Percentiles rank a stretch among this genome's conserved stretches.
Evolutionary conservation across 768 basidiomycete species (phyloP).

Genomic region (Agaricus subrufescens): DNA sequence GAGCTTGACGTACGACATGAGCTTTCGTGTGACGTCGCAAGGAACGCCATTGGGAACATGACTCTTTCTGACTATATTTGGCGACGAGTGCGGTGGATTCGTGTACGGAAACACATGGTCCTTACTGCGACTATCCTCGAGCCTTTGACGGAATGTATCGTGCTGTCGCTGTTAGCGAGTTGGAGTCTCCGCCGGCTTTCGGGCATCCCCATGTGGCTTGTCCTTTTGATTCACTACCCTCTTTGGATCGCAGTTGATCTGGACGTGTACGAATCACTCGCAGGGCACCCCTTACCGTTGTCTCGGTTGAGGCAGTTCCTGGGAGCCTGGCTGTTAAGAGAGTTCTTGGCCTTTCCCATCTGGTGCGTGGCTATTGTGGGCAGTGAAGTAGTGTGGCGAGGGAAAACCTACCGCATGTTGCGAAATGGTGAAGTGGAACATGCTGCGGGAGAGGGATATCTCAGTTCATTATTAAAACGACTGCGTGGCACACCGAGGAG

Average conservation of each 20-base stretch:
- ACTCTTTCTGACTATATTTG: constrained; percentile 77
- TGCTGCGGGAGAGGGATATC: constrained; percentile 16
- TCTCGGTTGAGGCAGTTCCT: constrained; percentile 56
- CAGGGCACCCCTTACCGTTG: constrained; percentile 54
- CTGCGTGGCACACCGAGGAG: constrained; percentile 15
- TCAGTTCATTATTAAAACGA: constrained; percentile 21
- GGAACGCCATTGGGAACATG: constrained; percentile 89
- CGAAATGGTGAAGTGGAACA: constrained; percentile 65
- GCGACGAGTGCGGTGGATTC: constrained; percentile 93
- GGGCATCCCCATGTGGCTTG: constrained; percentile 48
- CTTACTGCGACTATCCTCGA: constrained; percentile 81
- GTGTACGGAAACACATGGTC: constrained; percentile 94
- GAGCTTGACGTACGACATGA: constrained; percentile 86
- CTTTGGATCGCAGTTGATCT: constrained; percentile 79
- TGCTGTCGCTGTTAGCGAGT: constrained; percentile 62
- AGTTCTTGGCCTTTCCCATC: constrained; percentile 83
- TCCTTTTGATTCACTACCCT: constrained; percentile 54
- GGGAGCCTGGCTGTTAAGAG: constrained; percentile 74
- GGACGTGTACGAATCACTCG: constrained; percentile 75
- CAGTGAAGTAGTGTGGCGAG: constrained; percentile 84
- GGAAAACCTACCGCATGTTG: constrained; percentile 68
- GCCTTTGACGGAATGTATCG: constrained; percentile 86
- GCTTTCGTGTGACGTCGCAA: constrained; percentile 85
- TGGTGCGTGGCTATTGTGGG: constrained; percentile 82
- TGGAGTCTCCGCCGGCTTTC: constrained; percentile 48